phyloP scores from a whole-genome alignment of 345 rosid species.

The Syzygium oleosum region DNA sequence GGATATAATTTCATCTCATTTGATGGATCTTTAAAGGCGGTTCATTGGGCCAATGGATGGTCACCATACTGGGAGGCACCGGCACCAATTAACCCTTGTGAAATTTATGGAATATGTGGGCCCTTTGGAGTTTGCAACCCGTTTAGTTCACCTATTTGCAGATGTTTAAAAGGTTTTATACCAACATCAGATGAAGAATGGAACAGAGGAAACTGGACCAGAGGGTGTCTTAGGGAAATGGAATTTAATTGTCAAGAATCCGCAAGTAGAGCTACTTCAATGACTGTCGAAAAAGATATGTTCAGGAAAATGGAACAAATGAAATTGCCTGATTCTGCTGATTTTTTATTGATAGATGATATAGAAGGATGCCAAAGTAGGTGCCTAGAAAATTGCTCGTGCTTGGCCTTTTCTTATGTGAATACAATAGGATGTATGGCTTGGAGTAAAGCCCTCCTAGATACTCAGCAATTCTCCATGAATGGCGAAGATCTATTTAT shows the following conservation, averaged over 20 bases:
- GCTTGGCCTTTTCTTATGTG: neutral
- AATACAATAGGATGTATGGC: neutral
- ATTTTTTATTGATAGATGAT: neutral
- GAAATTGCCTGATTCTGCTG: slow-evolving; percentile 2
- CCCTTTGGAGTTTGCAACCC: slow-evolving; percentile 15
- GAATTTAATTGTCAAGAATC: slow-evolving; percentile 1
- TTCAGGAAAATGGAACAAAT: neutral
- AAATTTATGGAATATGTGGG: slow-evolving; percentile 18
- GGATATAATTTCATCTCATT: neutral
- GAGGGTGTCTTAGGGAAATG: slow-evolving; percentile 15
- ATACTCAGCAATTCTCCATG: neutral
- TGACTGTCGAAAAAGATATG: neutral
- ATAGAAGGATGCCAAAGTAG: neutral
- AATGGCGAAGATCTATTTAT: slow-evolving; percentile 1
- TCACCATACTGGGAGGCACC: neutral
- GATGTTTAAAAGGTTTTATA: slow-evolving; percentile 22
- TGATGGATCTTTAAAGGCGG: neutral
- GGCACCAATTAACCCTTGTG: slow-evolving; percentile 6
- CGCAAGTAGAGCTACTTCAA: neutral
- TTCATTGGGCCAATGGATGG: slow-evolving; percentile 15
- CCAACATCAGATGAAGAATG: slow-evolving; percentile 9
- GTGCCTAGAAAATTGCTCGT: slow-evolving; percentile 13
- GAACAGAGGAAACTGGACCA: slow-evolving; percentile 11
- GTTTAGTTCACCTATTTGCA: neutral
- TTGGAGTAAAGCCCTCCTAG: neutral